Conservation (phyloP, 1,284 basidiomycete genomes). For the Ustilago tritici region DNA sequence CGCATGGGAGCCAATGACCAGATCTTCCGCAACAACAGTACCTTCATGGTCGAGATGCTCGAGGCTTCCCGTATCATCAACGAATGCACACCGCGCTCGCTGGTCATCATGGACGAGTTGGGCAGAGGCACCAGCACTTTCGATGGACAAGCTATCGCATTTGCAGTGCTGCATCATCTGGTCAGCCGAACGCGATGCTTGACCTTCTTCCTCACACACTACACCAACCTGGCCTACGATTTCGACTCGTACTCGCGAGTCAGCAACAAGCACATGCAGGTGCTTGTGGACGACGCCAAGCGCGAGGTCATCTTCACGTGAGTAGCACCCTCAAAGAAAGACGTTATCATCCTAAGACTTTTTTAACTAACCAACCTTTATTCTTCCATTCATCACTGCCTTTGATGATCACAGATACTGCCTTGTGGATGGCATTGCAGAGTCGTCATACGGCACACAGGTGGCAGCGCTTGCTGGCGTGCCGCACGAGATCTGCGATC, state of each 20-base stretch:
- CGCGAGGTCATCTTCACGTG: constrained; percentile 67
- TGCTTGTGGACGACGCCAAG: constrained; percentile 65
- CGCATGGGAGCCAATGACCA: constrained; percentile 86
- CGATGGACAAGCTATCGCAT: constrained; percentile 68
- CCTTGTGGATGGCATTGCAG: constrained; percentile 75
- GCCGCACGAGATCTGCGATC: constrained; percentile 62
- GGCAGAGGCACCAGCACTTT: constrained; percentile 70
- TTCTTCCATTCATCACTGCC: not conserved
- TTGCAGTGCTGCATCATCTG: constrained; percentile 67
- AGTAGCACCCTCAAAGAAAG: constrained; percentile 20
- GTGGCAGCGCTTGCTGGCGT: constrained; percentile 68
- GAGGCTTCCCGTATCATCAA: constrained; percentile 67
- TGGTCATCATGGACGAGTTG: constrained; percentile 70
- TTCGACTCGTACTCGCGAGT: constrained; percentile 66
- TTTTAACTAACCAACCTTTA: constrained; percentile 11
- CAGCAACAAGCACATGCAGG: constrained; percentile 69
- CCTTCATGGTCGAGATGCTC: constrained; percentile 70
- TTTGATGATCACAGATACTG: constrained; percentile 52
- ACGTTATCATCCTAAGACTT: not conserved
- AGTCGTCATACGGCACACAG: constrained; percentile 81
- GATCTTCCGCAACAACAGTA: constrained; percentile 67
- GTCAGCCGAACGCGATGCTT: constrained; percentile 66
- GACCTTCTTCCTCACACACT: constrained; percentile 69
- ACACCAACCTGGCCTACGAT: constrained; percentile 63
- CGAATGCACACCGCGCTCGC: constrained; percentile 67